Evolutionary conservation across 2,329 filamentous ascomycete species (phyloP).

Genomic region (Fusarium abutilonis): DNA sequence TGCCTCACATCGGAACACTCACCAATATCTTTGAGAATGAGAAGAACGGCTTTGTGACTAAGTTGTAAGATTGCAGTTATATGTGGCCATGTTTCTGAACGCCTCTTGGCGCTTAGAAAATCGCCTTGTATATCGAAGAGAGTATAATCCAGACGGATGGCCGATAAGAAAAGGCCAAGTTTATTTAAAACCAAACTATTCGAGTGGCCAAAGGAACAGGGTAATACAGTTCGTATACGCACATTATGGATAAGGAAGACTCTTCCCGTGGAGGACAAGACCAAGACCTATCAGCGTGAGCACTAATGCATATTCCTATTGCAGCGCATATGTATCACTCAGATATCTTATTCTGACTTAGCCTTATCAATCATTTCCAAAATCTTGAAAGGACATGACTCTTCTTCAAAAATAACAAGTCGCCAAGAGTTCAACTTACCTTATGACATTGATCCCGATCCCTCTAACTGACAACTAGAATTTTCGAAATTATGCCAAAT

Average conservation of each 20-base stretch:
- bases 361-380: not conserved
- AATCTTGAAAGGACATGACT: not conserved
- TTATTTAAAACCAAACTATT: not conserved
- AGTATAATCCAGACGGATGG: too few species aligned
- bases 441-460: too few species aligned
- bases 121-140: too few species aligned
- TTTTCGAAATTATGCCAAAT: not conserved
- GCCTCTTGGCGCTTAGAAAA: not conserved
- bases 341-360: not conserved
- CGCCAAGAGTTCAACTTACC: not conserved
- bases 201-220: not conserved
- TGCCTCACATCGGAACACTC: slow-evolving; percentile 55
- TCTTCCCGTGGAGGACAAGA: not conserved
- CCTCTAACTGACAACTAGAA: not conserved
- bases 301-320: slow-evolving; percentile 12
- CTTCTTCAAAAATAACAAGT: not conserved
- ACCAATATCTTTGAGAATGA: slow-evolving; percentile 48
- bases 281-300: slow-evolving; percentile 1
- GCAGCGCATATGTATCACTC: not conserved
- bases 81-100: not conserved
- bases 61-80: slow-evolving; percentile 9
- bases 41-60: slow-evolving; percentile 28
- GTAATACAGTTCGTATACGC: not conserved
- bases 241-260: not conserved
- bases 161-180: too few species aligned